Base-by-base conservation (phyloP, 345 rosid genomes). In the Populus euphratica region DNA sequence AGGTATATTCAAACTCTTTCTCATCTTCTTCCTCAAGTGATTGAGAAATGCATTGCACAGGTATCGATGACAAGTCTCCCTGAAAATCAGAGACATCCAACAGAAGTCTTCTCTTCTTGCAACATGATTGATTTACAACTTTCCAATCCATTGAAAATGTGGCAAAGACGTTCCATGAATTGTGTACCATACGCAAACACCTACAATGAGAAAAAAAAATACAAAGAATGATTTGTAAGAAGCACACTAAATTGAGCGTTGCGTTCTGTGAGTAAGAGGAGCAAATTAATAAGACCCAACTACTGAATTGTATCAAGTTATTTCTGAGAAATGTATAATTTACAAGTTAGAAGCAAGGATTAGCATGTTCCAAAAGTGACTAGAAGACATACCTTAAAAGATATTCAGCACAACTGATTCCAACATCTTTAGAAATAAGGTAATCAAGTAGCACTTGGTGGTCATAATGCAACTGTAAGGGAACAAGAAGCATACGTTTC, bases 391-490 rank as follows among this genome's bases (percentile, higher is more conserved):
- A 90, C 99, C 94, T 90, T 70, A 95, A 82, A 47, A 95, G 90
- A 87, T 92, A 95, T 73, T 91, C 96, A 61, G 92, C 96, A 82
- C 94, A 90, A 80, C 79, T 83, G 78, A 83, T 82, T 79, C 99
- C 94, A 0, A 80, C 83, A 78, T 91, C 98, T 83, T 89, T 91
- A 41, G 98, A 92, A 80, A 91, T 91, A 74, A 92, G 97, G 88
- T 90, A 93, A 88, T 95, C 96, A 70, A 95, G 97, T 83, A 95
- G 93, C 79, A 92, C 94, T 84, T 91, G 91, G 83, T 95, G 97
- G 83, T 92, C 98, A 82, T 90, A 95, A 77, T 86, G 93, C 82
- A 95, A 79, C 98, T 95, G 87, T 76, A 79, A 23, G 54, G 75
- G 29, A 72, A 82, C 70, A 36, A 61, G 44, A 69, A 73, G 66